Base-by-base conservation (phyloP, 352 stramenopile species). In the Phytophthora parvispora region DNA sequence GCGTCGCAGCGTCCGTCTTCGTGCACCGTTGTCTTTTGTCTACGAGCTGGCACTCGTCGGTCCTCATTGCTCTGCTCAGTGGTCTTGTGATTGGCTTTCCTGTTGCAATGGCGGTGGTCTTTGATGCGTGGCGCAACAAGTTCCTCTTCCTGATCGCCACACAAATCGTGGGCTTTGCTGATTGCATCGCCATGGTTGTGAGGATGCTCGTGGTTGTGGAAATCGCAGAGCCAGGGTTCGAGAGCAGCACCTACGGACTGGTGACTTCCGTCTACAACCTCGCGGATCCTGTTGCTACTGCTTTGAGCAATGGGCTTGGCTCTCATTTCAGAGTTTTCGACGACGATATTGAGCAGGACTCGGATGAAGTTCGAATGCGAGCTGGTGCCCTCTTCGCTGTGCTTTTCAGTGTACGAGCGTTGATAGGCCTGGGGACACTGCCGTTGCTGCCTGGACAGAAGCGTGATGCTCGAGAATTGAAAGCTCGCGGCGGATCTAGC, bases 221-320 rank as follows among this genome's bases (percentile, higher is more conserved):
- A 60, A 91, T 96, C 51, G 82, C 85, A 4, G 87, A 94, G 53
- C 74, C 84, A 6, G 84, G 85, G 1, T 83, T 87, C n/a, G 88
- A 96, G 64, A 92, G 84, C 64, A 87, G 84, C 24, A 92, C 84
- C 5, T 96, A 96, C 61, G 83, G 78, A 3, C 68, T 94, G 18
- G 76, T 94, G 48, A 96, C 88, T 50, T 93, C 86, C 1, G 79
- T 91, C 13, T 84, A 87, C 77, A 96, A 93, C 62, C 78, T 94
- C 27, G 84, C 86, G 5, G 78, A 86, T 10, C 89, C 87, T 5
- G 78, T 93, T 18, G 80, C 84, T 29, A 82, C 67, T 10, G 71
- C 83, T 15, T 47, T 87, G 7, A 91, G 75, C 20, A 94, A 94
- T 45, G 64, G 75, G 18, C 64, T 93, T n/a, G 83, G 83, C 38